These are phyloP conservation scores for Pterocarpus santalinus DNA, from an alignment of 306 rosid genomes.

Conservation along the genomic window DNA sequence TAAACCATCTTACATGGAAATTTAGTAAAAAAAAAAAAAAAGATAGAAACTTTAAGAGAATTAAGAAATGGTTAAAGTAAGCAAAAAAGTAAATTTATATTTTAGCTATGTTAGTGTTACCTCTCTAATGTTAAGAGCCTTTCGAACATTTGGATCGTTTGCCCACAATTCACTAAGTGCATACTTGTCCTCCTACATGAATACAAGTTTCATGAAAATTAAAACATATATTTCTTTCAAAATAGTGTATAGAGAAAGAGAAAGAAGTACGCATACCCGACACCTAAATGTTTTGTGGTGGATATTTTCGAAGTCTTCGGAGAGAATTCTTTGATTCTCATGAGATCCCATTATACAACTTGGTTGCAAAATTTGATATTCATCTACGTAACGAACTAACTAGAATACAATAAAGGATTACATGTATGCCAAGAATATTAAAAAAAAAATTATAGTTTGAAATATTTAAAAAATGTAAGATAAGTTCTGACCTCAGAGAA, in stretches of 20 bases:
- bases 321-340: conserved; percentile 15
- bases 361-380: conserved; percentile 1
- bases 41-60: too few relatives aligned
- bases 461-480: too few relatives aligned
- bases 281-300: conserved; percentile 22
- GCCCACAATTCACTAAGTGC: conserved; percentile 41
- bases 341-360: neutral
- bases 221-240: too few relatives aligned
- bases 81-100: too few relatives aligned
- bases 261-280: neutral
- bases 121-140: conserved; percentile 47
- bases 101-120: neutral
- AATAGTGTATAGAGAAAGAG: neutral
- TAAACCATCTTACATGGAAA: too few relatives aligned
- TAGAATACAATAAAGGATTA: neutral
- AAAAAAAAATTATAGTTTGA: neutral
- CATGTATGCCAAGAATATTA: neutral
- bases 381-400: conserved; percentile 28
- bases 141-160: conserved; percentile 43
- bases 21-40: too few relatives aligned
- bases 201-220: neutral
- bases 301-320: neutral
- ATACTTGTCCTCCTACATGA: conserved; percentile 9
- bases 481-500: conserved; percentile 2
- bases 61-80: too few relatives aligned